These are phyloP conservation scores for Anisodus tanguticus DNA, from an alignment of 257 asterid species.

Conservation along the genomic window DNA sequence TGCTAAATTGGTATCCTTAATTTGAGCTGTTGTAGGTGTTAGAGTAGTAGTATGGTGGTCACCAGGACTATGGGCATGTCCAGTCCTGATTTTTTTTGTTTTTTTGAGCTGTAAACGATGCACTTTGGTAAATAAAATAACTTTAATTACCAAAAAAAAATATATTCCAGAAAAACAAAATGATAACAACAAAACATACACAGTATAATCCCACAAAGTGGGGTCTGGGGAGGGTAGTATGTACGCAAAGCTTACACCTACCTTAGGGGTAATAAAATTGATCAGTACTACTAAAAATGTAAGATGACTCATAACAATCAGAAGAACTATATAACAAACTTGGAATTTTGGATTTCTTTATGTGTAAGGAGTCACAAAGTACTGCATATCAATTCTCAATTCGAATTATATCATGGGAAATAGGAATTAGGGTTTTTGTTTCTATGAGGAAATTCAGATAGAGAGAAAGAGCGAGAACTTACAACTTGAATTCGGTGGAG, in stretches of 20 bases:
- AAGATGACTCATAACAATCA: background rate
- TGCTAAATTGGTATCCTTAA: too few relatives aligned
- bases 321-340: background rate
- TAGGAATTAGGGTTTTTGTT: background rate
- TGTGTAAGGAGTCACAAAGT: background rate
- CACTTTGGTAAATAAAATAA: too few relatives aligned
- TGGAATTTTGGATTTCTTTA: background rate
- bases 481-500: background rate
- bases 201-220: too few relatives aligned
- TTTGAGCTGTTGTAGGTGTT: too few relatives aligned
- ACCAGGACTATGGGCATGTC: too few relatives aligned
- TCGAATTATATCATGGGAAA: background rate
- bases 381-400: background rate
- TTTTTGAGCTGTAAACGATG: too few relatives aligned
- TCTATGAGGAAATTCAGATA: background rate
- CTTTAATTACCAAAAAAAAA: background rate
- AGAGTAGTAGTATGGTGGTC: too few relatives aligned
- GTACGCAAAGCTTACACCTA: background rate
- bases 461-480: background rate
- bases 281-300: background rate
- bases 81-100: too few relatives aligned
- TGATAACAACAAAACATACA: too few relatives aligned
- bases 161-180: background rate
- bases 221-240: too few relatives aligned
- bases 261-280: background rate